Conservation (phyloP, 1,284 basidiomycete species). For the Austroboletus niveus region DNA sequence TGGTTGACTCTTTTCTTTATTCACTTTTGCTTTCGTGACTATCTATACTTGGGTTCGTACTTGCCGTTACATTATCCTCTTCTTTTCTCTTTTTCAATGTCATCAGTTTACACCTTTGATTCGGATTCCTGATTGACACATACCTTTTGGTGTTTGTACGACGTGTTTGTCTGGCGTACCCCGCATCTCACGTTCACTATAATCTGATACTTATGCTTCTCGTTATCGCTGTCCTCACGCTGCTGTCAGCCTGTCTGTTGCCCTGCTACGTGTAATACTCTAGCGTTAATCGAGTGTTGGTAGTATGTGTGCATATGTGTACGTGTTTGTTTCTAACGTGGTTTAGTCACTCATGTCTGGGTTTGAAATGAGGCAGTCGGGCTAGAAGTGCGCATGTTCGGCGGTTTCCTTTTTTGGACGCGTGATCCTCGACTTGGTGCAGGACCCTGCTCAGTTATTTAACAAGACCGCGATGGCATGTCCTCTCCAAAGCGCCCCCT, state of each 20-base stretch:
- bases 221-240: constrained; percentile 29
- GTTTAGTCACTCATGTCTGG: background rate
- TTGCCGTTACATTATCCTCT: constrained; percentile 35
- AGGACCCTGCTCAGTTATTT: constrained; percentile 21
- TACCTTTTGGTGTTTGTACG: constrained; percentile 22
- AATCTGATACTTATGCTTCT: constrained; percentile 30
- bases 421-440: background rate
- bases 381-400: background rate
- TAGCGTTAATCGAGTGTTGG: constrained; percentile 11
- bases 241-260: constrained; percentile 15
- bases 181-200: constrained; percentile 25
- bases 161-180: constrained; percentile 24
- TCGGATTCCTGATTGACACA: constrained; percentile 21
- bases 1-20: constrained; percentile 56
- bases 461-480: constrained; percentile 1
- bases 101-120: constrained; percentile 10
- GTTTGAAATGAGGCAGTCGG: constrained; percentile 1
- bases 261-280: constrained; percentile 13
- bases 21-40: constrained; percentile 37
- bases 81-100: constrained; percentile 13
- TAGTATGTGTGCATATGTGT: background rate
- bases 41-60: constrained; percentile 34
- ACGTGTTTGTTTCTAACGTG: background rate
- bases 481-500: too few species aligned
- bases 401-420: background rate